Conservation (phyloP, 306 rosid species). For the Sesbania bispinosa region DNA sequence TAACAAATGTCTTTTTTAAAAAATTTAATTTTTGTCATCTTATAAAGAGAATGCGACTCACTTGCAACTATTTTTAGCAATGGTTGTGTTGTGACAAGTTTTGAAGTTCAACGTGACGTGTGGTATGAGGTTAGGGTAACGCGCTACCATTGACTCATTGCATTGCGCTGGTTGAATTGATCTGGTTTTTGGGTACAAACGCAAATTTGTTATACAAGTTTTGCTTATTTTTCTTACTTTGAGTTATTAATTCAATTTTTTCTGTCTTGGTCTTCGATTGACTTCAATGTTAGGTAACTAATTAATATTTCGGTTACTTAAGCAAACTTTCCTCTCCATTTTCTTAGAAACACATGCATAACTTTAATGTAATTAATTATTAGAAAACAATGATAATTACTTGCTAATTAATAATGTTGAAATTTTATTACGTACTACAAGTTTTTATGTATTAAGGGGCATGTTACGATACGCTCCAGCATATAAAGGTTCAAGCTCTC, state of each 20-base stretch:
- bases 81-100: not conserved
- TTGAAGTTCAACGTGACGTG: not conserved
- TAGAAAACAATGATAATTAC: too few relatives aligned
- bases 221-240: not conserved
- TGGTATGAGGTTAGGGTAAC: not conserved
- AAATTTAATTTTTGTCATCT: too few relatives aligned
- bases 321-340: not conserved
- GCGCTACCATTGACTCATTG: not conserved
- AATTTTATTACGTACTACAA: too few relatives aligned
- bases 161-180: too few relatives aligned
- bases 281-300: not conserved
- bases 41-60: too few relatives aligned
- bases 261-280: not conserved
- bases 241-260: not conserved
- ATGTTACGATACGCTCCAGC: too few relatives aligned
- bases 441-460: too few relatives aligned
- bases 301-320: not conserved
- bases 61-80: too few relatives aligned
- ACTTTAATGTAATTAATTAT: not conserved
- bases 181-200: not conserved
- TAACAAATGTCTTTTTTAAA: too few relatives aligned
- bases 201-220: not conserved
- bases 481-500: too few relatives aligned
- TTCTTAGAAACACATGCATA: not conserved
- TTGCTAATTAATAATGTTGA: too few relatives aligned